These are phyloP conservation scores for Geotrichum bryndzae DNA, from an alignment of 1,139 yeast genomes.

Conservation along the genomic window DNA sequence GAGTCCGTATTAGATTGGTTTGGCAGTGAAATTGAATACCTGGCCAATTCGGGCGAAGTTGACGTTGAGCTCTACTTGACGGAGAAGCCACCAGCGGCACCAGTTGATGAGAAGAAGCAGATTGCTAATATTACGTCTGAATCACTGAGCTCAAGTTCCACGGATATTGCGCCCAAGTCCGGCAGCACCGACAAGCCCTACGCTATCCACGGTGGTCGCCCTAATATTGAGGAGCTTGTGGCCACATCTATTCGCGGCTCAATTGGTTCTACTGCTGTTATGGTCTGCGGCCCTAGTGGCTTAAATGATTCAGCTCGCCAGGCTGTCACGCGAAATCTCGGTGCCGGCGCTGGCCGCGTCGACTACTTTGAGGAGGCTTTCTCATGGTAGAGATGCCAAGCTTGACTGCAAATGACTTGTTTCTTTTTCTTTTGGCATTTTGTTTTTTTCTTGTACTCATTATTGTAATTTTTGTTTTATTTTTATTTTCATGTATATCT, in stretches of 20 bases:
- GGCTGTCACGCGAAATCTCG: constrained; percentile 30
- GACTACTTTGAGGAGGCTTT: constrained; percentile 43
- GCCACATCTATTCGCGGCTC: constrained; percentile 35
- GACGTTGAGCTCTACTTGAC: constrained; percentile 3
- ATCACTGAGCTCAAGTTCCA: constrained; percentile 21
- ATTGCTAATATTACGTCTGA: constrained; percentile 23
- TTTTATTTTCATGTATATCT: not conserved
- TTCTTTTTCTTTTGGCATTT: not conserved
- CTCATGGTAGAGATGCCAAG: constrained; percentile 30
- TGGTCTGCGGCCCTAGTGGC: constrained; percentile 43
- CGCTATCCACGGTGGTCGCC: constrained; percentile 37
- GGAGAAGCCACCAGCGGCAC: constrained; percentile 16
- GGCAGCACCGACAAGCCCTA: not conserved
- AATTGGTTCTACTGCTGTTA: constrained; percentile 34
- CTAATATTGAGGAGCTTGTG: constrained; percentile 39
- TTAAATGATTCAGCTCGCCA: constrained; percentile 40
- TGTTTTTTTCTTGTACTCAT: no score
- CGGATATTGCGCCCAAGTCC: not conserved
- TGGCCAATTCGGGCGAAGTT: constrained; percentile 21
- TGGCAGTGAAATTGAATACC: constrained; percentile 41
- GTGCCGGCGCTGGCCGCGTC: constrained; percentile 32
- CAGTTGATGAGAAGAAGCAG: constrained; percentile 13
- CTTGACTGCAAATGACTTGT: not conserved
- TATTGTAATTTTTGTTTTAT: no score
- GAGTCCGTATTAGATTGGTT: constrained; percentile 47